Evolutionary conservation across 2,329 filamentous ascomycete species (phyloP).

Genomic region (Fusarium sp.): DNA sequence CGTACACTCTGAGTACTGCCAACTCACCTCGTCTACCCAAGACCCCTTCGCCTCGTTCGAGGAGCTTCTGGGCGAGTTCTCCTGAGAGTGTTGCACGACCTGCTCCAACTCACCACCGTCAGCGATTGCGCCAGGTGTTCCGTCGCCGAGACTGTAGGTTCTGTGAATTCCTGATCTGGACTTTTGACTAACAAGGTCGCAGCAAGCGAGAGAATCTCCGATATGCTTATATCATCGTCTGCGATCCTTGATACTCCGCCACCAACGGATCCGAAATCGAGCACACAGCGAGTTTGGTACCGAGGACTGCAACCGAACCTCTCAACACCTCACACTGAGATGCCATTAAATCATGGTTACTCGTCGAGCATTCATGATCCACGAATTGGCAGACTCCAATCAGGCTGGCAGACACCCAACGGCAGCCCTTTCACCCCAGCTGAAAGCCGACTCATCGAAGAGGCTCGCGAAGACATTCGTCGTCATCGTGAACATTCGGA

Average conservation of each 20-base stretch:
- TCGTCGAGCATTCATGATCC: constrained; percentile 42
- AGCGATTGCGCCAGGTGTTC: constrained; percentile 18
- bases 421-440: constrained; percentile 49
- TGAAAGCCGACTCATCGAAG: constrained; percentile 51
- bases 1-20: constrained; percentile 51
- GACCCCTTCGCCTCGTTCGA: constrained; percentile 47
- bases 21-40: constrained; percentile 45
- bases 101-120: constrained; percentile 30
- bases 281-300: constrained; percentile 28
- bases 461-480: constrained; percentile 51
- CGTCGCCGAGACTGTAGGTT: constrained; percentile 41
- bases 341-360: constrained; percentile 45
- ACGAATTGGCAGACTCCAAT: constrained; percentile 18
- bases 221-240: constrained; percentile 46
- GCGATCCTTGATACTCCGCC: constrained; percentile 44
- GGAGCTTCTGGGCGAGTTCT: constrained; percentile 22
- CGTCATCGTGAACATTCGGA: constrained; percentile 49
- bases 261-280: constrained; percentile 15
- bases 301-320: constrained; percentile 19
- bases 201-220: constrained; percentile 44
- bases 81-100: constrained; percentile 26
- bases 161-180: background rate
- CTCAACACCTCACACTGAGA: constrained; percentile 14
- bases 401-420: constrained; percentile 15
- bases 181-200: constrained; percentile 7